phyloP scores from a whole-genome alignment of 805 yeast genomes.

The Jamesozyma gamospora region DNA sequence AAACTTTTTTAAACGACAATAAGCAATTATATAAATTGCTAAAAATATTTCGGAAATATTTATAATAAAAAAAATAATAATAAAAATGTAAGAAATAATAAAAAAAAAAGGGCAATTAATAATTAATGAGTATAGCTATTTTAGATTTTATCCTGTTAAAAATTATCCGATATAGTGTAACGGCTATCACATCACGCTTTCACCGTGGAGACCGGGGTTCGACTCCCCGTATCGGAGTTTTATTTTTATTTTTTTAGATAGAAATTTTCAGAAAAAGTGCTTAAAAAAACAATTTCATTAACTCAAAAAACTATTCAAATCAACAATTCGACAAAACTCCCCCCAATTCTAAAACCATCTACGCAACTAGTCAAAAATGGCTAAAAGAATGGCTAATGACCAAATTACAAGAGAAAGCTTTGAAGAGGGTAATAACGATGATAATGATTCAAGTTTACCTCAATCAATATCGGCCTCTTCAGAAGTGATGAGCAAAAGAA shows the following conservation, averaged over 20 bases:
- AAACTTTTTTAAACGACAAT: too few relatives aligned
- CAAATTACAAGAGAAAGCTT: constrained; percentile 52
- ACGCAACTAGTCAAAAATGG: constrained; percentile 31
- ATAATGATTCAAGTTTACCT: constrained; percentile 29
- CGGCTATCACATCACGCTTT: constrained; percentile 33
- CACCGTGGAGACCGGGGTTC: constrained; percentile 34
- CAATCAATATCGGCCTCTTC: constrained; percentile 48
- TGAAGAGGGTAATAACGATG: constrained; percentile 21
- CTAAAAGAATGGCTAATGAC: constrained; percentile 56
- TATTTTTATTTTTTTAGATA: constrained; percentile 3
- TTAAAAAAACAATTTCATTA: too few relatives aligned
- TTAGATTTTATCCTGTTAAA: too few relatives aligned
- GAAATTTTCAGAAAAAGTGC: background rate
- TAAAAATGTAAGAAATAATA: too few relatives aligned
- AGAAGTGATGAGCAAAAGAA: constrained; percentile 55
- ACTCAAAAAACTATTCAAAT: too few relatives aligned
- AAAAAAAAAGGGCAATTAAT: too few relatives aligned
- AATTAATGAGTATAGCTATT: too few relatives aligned
- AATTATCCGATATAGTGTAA: constrained; percentile 30
- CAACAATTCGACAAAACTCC: too few relatives aligned
- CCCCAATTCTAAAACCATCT: background rate
- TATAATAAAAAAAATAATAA: too few relatives aligned
- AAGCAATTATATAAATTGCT: too few relatives aligned
- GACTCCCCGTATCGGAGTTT: constrained; percentile 32
- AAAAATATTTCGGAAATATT: too few relatives aligned